These are phyloP conservation scores for Lepidium africanum DNA, from an alignment of 345 rosid genomes.

Conservation along the genomic window DNA sequence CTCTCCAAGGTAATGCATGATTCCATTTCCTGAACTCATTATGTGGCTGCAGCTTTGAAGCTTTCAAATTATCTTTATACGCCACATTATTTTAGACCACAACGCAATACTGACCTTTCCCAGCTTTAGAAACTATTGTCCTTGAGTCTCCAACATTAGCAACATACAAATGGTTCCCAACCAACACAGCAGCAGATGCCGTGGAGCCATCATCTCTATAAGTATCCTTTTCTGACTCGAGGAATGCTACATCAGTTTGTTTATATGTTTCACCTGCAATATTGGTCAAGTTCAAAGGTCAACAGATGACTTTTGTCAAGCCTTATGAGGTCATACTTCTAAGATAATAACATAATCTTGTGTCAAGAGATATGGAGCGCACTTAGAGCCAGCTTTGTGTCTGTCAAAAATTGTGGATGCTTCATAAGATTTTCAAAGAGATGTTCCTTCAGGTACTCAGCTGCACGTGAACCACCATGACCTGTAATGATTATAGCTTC, in stretches of 20 bases:
- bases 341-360: slow-evolving; percentile 10
- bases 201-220: slow-evolving; percentile 98
- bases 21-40: neutral
- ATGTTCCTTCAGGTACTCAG: slow-evolving; percentile 87
- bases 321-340: slow-evolving; percentile 16
- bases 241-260: slow-evolving; percentile 80
- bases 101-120: slow-evolving; percentile 49
- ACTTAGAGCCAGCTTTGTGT: slow-evolving; percentile 86
- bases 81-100: slow-evolving; percentile 1
- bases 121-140: slow-evolving; percentile 82
- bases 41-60: neutral
- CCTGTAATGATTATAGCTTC: slow-evolving; percentile 44
- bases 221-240: slow-evolving; percentile 70
- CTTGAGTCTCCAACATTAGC: slow-evolving; percentile 99
- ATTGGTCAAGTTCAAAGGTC: slow-evolving; percentile 7
- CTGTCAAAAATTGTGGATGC: slow-evolving; percentile 72
- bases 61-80: neutral
- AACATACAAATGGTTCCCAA: slow-evolving; percentile 86
- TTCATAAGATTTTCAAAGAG: slow-evolving; percentile 86
- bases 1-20: neutral
- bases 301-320: neutral
- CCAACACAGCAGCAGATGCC: slow-evolving; percentile 91
- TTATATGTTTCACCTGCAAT: slow-evolving; percentile 81
- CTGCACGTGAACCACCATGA: slow-evolving; percentile 99
- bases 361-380: slow-evolving; percentile 19